Conservation (phyloP, 805 yeast species). For the Candida dajiaensis region DNA sequence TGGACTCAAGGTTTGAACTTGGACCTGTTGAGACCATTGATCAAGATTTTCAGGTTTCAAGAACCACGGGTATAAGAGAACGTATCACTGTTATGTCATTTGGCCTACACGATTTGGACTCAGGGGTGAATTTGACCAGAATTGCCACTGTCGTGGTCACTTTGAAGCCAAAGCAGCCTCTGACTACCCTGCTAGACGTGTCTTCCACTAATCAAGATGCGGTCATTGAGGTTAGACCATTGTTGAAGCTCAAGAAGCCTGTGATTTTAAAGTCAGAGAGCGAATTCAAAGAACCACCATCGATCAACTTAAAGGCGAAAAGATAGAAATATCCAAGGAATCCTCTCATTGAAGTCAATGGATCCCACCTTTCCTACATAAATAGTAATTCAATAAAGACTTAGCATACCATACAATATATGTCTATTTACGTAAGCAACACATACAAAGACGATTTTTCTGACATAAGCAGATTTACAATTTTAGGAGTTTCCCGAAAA, state of each 20-base stretch:
- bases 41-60: slow-evolving; percentile 12
- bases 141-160: slow-evolving; percentile 15
- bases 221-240: slow-evolving; percentile 14
- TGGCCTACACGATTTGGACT: slow-evolving; percentile 13
- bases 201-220: slow-evolving; percentile 2
- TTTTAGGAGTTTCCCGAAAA: not conserved
- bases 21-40: slow-evolving; percentile 15
- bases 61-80: slow-evolving; percentile 9
- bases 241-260: slow-evolving; percentile 2
- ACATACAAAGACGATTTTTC: no score
- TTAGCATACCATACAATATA: no score
- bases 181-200: slow-evolving; percentile 5
- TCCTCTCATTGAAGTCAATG: no score
- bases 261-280: slow-evolving; percentile 11
- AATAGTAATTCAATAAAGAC: no score
- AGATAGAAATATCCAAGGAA: not conserved
- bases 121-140: slow-evolving; percentile 3
- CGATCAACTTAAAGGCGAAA: slow-evolving; percentile 17
- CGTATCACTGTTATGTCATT: slow-evolving; percentile 14
- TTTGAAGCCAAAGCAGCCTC: slow-evolving; percentile 8
- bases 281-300: slow-evolving; percentile 7
- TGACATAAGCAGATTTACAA: no score
- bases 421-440: no score
- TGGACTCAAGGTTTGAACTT: slow-evolving; percentile 9
- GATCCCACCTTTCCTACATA: no score